A percentile compares a stretch with the other conserved stretches of the same genome.
Evolutionary conservation across 805 yeast genomes (phyloP).

Genomic region (Gaillardinia entomophila): DNA sequence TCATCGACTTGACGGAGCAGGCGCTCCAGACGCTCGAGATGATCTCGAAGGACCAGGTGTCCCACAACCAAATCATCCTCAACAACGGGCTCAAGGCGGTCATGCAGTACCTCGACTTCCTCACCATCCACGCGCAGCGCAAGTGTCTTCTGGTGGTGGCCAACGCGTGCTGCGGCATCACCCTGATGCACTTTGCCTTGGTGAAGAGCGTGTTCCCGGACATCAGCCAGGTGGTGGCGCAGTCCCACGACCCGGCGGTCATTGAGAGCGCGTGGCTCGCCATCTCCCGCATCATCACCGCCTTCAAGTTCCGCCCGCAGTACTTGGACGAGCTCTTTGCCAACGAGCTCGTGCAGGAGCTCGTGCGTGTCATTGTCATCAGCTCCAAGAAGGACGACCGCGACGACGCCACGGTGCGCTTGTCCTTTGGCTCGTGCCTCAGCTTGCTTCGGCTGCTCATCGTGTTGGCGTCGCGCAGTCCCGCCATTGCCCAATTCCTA

Average conservation of each 20-base stretch:
- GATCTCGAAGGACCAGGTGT: conserved; percentile 51
- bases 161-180: conserved; percentile 53
- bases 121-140: conserved; percentile 83
- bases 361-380: conserved; percentile 15
- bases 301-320: conserved; percentile 40
- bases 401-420: conserved; percentile 12
- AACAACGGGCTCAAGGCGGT: conserved; percentile 62
- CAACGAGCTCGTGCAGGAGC: conserved; percentile 14
- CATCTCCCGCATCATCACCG: conserved; percentile 50
- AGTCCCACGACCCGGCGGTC: conserved; percentile 52
- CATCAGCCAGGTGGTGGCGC: conserved; percentile 50
- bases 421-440: conserved; percentile 33
- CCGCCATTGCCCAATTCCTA: conserved; percentile 39
- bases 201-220: conserved; percentile 55
- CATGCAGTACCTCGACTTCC: conserved; percentile 75
- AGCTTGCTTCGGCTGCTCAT: conserved; percentile 39
- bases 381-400: conserved; percentile 21
- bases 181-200: conserved; percentile 36
- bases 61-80: conserved; percentile 43
- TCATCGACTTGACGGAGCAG: conserved; percentile 90
- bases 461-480: conserved; percentile 37
- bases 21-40: conserved; percentile 70
- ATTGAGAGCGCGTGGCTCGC: conserved; percentile 64
- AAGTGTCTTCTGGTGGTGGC: conserved; percentile 72
- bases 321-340: conserved; percentile 40